A percentile compares a stretch with the other conserved stretches of the same genome.
Evolutionary conservation across 2,329 filamentous ascomycete species (phyloP).

Genomic region (Hypoxylon rubiginosum): DNA sequence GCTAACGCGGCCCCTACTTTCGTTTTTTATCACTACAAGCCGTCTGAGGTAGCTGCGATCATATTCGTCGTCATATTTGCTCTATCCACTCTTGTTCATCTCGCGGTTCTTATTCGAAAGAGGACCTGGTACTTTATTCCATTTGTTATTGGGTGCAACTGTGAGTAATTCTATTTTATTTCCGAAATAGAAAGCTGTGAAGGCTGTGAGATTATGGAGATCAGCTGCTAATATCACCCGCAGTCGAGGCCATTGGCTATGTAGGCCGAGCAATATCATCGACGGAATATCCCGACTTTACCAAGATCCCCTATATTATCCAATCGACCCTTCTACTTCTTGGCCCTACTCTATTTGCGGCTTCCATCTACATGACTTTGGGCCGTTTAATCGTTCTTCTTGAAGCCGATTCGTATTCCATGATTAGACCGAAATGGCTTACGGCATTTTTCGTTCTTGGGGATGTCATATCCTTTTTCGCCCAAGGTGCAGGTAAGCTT

Average conservation of each 20-base stretch:
- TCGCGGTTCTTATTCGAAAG: constrained; percentile 54
- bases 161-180: constrained; percentile 51
- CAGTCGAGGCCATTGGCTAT: constrained; percentile 67
- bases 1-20: constrained; percentile 15
- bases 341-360: constrained; percentile 59
- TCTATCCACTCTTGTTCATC: constrained; percentile 54
- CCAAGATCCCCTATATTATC: constrained; percentile 54
- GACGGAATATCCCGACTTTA: constrained; percentile 57
- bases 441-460: constrained; percentile 66
- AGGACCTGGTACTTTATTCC: constrained; percentile 66
- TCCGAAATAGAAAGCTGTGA: too few species aligned
- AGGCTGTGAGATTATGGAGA: too few species aligned
- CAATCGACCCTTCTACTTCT: constrained; percentile 59
- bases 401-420: constrained; percentile 57
- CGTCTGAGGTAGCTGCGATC: constrained; percentile 57
- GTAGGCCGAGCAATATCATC: constrained; percentile 61
- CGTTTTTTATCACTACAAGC: constrained; percentile 60
- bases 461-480: constrained; percentile 62
- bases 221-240: background rate
- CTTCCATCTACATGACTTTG: constrained; percentile 62
- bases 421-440: constrained; percentile 59
- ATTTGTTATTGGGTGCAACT: constrained; percentile 65
- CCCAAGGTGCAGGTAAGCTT: constrained; percentile 58
- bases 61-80: constrained; percentile 58
- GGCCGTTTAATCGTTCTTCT: constrained; percentile 56